A percentile compares a stretch with the other conserved stretches of the same genome.
phyloP scores from a whole-genome alignment of 2,329 filamentous ascomycete genomes.

The Mycosphaerella sp. region DNA sequence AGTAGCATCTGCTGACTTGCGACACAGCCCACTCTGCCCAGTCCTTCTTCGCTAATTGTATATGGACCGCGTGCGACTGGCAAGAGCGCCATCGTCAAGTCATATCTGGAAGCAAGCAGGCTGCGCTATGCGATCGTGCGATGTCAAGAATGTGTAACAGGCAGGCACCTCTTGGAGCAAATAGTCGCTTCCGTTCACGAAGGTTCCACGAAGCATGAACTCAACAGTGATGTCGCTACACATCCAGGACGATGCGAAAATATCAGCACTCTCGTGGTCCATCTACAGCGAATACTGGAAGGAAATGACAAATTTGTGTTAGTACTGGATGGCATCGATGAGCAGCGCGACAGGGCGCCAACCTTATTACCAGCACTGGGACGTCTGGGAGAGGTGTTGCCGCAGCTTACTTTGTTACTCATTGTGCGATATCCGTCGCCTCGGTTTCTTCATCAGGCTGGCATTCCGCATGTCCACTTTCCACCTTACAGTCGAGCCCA shows the following conservation, averaged over 20 bases:
- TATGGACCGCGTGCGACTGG: constrained; percentile 84
- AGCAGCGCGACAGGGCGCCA: constrained; percentile 68
- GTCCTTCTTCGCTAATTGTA: constrained; percentile 66
- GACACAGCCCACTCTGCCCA: constrained; percentile 56
- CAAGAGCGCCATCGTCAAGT: constrained; percentile 65
- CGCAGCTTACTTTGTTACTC: constrained; percentile 68
- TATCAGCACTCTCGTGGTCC: constrained; percentile 66
- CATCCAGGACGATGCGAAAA: constrained; percentile 66
- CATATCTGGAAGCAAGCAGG: constrained; percentile 50
- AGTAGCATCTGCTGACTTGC: constrained; percentile 1
- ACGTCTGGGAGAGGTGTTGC: constrained; percentile 72
- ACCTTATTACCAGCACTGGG: constrained; percentile 77
- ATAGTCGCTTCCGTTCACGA: constrained; percentile 50
- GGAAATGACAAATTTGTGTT: constrained; percentile 62
- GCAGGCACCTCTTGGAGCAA: constrained; percentile 68
- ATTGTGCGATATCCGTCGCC: constrained; percentile 67
- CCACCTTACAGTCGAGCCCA: constrained; percentile 76
- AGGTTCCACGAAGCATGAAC: constrained; percentile 29
- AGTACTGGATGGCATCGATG: constrained; percentile 82
- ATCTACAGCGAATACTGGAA: constrained; percentile 60
- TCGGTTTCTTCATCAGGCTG: constrained; percentile 61
- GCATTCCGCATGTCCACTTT: constrained; percentile 73
- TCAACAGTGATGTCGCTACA: constrained; percentile 32
- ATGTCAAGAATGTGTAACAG: constrained; percentile 70
- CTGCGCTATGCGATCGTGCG: constrained; percentile 57